These are phyloP conservation scores for Sugiyamaella xylanicola DNA, from an alignment of 1,139 yeast genomes.

Conservation along the genomic window DNA sequence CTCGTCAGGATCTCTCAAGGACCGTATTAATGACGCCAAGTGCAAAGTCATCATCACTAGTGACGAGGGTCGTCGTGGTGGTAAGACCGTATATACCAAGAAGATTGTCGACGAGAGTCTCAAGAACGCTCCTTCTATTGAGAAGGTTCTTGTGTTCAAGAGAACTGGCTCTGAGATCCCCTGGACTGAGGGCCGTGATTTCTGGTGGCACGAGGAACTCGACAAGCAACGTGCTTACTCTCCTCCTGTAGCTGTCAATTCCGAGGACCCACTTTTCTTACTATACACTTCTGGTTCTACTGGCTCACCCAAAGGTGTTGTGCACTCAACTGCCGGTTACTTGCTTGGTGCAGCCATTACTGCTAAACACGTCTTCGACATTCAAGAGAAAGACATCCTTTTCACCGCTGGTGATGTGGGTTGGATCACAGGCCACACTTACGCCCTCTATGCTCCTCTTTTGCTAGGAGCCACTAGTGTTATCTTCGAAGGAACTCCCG, in stretches of 20 bases:
- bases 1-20: conserved; percentile 87
- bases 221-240: conserved; percentile 78
- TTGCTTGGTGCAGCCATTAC: conserved; percentile 92
- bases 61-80: conserved; percentile 96
- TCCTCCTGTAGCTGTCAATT: conserved; percentile 83
- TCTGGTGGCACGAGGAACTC: conserved; percentile 88
- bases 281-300: conserved; percentile 96
- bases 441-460: conserved; percentile 92
- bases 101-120: conserved; percentile 93
- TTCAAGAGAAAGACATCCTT: conserved; percentile 84
- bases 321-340: conserved; percentile 92
- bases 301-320: conserved; percentile 97
- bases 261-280: conserved; percentile 92
- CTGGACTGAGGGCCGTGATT: conserved; percentile 82
- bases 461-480: conserved; percentile 85
- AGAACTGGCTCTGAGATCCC: conserved; percentile 65
- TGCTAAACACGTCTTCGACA: conserved; percentile 87
- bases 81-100: conserved; percentile 85
- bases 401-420: conserved; percentile 99
- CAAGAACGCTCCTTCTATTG: conserved; percentile 71
- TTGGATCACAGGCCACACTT: conserved; percentile 98
- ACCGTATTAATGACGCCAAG: conserved; percentile 85
- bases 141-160: conserved; percentile 79
- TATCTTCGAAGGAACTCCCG: conserved; percentile 96
- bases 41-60: conserved; percentile 89